Evolutionary conservation across 345 rosid genomes (phyloP).

Genomic region (Corchorus olitorius): DNA sequence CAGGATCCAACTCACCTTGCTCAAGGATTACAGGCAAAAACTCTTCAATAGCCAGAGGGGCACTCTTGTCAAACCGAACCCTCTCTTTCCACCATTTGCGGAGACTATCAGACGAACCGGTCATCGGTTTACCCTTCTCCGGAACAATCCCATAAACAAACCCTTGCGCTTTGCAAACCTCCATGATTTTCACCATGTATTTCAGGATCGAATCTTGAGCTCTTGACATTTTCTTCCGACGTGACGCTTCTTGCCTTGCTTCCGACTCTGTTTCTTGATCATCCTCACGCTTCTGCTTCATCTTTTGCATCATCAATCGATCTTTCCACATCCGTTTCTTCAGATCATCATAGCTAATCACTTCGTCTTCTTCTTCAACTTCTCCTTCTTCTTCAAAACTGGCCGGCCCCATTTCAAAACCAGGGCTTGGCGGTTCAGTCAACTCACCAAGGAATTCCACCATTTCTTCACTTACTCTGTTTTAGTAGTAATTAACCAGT

Average conservation of each 20-base stretch:
- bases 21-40: conserved; percentile 32
- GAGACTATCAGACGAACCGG: conserved; percentile 67
- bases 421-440: conserved; percentile 18
- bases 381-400: background rate
- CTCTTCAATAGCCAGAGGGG: conserved; percentile 45
- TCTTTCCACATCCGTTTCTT: conserved; percentile 72
- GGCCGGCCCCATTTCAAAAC: background rate
- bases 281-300: conserved; percentile 29
- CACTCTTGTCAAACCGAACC: conserved; percentile 54
- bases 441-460: conserved; percentile 12
- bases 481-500: background rate
- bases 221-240: conserved; percentile 54
- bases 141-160: conserved; percentile 76
- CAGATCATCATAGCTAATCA: conserved; percentile 54
- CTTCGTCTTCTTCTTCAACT: conserved; percentile 22
- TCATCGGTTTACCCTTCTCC: conserved; percentile 69
- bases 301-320: conserved; percentile 45
- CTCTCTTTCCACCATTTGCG: conserved; percentile 74
- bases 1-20: conserved; percentile 23
- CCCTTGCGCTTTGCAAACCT: conserved; percentile 62
- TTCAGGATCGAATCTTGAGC: conserved; percentile 71
- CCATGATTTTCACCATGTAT: conserved; percentile 80
- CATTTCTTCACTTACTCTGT: background rate
- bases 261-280: conserved; percentile 18
- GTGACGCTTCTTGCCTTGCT: conserved; percentile 35